Percentiles rank a stretch among this genome's conserved stretches.
These are phyloP conservation scores for Otatea glauca DNA, from an alignment of 176 grass and related monocot genomes.

Conservation along the genomic window DNA sequence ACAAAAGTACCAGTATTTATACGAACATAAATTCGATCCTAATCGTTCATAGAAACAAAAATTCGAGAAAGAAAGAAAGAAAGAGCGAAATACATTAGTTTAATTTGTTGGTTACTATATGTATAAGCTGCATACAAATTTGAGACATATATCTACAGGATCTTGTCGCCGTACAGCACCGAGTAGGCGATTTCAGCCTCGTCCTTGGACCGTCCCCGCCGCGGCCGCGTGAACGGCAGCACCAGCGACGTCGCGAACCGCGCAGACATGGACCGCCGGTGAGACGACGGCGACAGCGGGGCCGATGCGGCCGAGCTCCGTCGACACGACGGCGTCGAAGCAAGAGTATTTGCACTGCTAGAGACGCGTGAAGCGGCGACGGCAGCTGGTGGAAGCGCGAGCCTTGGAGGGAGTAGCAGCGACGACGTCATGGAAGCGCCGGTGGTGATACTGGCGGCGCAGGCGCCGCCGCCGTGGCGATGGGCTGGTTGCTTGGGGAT, in stretches of 20 bases:
- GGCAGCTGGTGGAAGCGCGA: conserved; percentile 34
- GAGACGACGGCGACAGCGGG: background rate
- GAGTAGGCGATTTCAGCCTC: conserved; percentile 37
- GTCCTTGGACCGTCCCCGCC: conserved; percentile 30
- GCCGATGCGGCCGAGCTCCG: background rate
- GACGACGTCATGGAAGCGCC: background rate
- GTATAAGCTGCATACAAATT: background rate
- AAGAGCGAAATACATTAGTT: background rate
- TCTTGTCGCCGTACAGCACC: conserved; percentile 30
- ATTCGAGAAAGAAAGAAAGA: no score
- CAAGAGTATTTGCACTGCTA: background rate
- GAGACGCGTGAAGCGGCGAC: background rate
- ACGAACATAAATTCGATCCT: no score
- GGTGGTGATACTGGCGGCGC: background rate
- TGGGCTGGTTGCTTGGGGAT: conserved; percentile 26
- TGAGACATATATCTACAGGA: background rate
- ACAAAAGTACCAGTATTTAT: no score
- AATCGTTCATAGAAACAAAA: no score
- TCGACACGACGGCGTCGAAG: background rate
- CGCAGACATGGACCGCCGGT: conserved; percentile 50
- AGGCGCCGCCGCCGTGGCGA: background rate
- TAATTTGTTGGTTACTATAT: background rate
- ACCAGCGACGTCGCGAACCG: conserved; percentile 49
- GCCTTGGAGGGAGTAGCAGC: conserved; percentile 32
- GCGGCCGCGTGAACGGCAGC: conserved; percentile 29